phyloP scores from a whole-genome alignment of 2,329 filamentous ascomycete species.

The Pestalotiopsis sp. region DNA sequence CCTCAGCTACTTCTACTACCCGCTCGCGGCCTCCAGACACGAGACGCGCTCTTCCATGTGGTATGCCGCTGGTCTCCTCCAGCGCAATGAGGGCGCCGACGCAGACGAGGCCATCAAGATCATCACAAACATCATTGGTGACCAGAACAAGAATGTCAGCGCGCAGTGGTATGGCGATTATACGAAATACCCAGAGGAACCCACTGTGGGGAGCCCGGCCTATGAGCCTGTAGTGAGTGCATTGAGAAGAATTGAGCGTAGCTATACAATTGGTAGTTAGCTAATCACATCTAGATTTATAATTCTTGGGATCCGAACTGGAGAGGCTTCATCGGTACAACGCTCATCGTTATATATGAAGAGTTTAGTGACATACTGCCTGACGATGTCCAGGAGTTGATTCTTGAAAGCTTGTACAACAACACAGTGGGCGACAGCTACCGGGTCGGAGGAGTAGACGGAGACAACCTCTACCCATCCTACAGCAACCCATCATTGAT shows the following conservation, averaged over 20 bases:
- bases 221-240: conserved; percentile 39
- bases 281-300: conserved; percentile 33
- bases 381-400: conserved; percentile 26
- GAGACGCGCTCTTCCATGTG: conserved; percentile 50
- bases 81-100: conserved; percentile 46
- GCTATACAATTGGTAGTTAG: background rate
- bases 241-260: background rate
- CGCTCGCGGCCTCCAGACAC: conserved; percentile 32
- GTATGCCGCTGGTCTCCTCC: conserved; percentile 51
- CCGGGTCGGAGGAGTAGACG: conserved; percentile 53
- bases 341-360: conserved; percentile 51
- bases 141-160: conserved; percentile 45
- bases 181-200: conserved; percentile 49
- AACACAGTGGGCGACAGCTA: conserved; percentile 53
- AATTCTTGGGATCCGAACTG: conserved; percentile 56
- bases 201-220: conserved; percentile 44
- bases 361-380: conserved; percentile 45
- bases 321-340: conserved; percentile 55
- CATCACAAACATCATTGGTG: conserved; percentile 45
- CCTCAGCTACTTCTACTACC: conserved; percentile 38
- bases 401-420: conserved; percentile 49
- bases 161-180: conserved; percentile 51
- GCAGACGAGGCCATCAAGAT: conserved; percentile 45
- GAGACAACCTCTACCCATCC: conserved; percentile 54
- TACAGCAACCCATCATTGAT: conserved; percentile 53